These are phyloP conservation scores for Paralagenidium karlingii DNA, from an alignment of 352 stramenopile genomes.

Conservation along the genomic window DNA sequence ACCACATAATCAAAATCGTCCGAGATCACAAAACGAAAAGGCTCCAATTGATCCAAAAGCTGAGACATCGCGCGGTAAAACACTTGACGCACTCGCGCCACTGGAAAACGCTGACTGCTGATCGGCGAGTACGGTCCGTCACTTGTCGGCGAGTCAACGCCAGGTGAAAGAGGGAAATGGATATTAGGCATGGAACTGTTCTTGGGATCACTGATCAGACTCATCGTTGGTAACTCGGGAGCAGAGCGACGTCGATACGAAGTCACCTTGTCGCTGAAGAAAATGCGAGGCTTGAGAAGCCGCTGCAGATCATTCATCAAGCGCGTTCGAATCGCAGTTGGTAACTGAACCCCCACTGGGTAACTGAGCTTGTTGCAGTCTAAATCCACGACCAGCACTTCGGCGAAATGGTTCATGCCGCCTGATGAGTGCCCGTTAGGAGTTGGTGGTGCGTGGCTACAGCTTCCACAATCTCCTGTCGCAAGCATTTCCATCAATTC, in stretches of 20 bases:
- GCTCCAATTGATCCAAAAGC: slow-evolving; percentile 42
- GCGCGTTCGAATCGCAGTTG: slow-evolving; percentile 21
- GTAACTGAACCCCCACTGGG: slow-evolving; percentile 2
- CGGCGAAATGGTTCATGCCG: slow-evolving; percentile 53
- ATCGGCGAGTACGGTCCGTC: slow-evolving; percentile 67
- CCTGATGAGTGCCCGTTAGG: too few species aligned
- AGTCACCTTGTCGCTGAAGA: slow-evolving; percentile 71
- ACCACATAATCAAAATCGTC: slow-evolving; percentile 82
- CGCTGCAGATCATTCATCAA: slow-evolving; percentile 37
- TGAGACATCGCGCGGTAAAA: slow-evolving; percentile 37
- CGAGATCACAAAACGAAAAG: slow-evolving; percentile 75
- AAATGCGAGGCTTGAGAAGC: slow-evolving; percentile 58
- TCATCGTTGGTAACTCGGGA: too few species aligned
- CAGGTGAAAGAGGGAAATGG: background rate
- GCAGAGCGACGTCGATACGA: too few species aligned
- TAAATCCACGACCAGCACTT: slow-evolving; percentile 20
- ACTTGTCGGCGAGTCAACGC: too few species aligned
- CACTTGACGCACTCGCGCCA: slow-evolving; percentile 38
- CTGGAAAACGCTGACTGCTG: slow-evolving; percentile 33
- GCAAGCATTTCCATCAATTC: slow-evolving; percentile 61
- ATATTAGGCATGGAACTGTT: background rate
- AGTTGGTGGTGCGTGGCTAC: too few species aligned
- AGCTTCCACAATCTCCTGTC: slow-evolving; percentile 21
- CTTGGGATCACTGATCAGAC: background rate
- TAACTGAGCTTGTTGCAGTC: background rate